Base-by-base conservation (phyloP, 164 flowering plant genomes). In the Tinospora cordifolia region DNA sequence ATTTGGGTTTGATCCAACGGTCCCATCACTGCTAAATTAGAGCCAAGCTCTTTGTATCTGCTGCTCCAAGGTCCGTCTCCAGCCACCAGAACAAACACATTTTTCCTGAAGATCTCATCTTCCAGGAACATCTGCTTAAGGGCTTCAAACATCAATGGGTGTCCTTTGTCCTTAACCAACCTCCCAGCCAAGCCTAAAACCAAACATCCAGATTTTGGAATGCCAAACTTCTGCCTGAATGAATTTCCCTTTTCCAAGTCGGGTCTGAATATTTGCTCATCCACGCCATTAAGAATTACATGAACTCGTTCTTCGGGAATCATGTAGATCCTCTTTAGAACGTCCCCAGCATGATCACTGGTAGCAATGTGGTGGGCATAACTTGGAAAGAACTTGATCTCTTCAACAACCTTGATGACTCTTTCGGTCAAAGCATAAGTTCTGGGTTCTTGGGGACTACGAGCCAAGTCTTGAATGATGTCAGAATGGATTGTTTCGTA, bases 311-410 rank as follows among this genome's bases (percentile, higher is more conserved):
- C 86, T 46, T 86, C 87, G 0, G 91, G 97, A 63, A 91, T 85
- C 90, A 87, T 84, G 79, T 89, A 89, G 39, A 89, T 79, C 66
- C 88, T 78, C 77, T 76, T 84, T 25, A 89, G 78, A 46, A 91
- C 77, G 69, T 91, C 90, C 24, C 95, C 95, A 24, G 66, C 81
- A 62, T 85, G 87, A 76, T 89, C 92, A 51, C 95, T 90, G 0
- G 88, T 88, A 2, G 97, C 89, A 36, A 91, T 86, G 73, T 91
- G 97, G 72, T 91, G 93, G 25, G 88, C 70, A 68, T 88, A 91
- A 0, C 71, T 66, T 3, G 72, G 86, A 65, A 91, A 91, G 72
- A 91, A 89, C 69, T 82, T 88, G 14, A 89, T 79, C 77, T 89
- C 97, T 26, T 86, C 86, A 10, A 88, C 85, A 66, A 91, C 88